Evolutionary conservation across 2,329 filamentous ascomycete species (phyloP).

Genomic region (Didymella pinodella): DNA sequence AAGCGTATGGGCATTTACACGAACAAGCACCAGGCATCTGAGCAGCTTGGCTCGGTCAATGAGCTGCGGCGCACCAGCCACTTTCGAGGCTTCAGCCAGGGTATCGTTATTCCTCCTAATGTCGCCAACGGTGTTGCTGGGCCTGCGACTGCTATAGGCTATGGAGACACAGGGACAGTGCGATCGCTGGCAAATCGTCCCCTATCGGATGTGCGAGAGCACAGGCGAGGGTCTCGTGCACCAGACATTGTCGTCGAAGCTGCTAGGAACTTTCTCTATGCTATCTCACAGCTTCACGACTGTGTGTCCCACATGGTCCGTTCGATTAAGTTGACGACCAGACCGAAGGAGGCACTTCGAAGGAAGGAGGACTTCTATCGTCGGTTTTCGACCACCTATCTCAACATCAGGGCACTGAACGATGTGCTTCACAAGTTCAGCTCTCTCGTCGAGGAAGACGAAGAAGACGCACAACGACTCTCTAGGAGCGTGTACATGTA

Average conservation of each 20-base stretch:
- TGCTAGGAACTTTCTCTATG: slow-evolving; percentile 63
- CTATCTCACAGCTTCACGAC: slow-evolving; percentile 60
- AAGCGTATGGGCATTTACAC: slow-evolving; percentile 69
- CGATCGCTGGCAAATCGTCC: slow-evolving; percentile 55
- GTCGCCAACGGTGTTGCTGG: slow-evolving; percentile 41
- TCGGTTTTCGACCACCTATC: slow-evolving; percentile 64
- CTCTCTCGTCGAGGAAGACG: slow-evolving; percentile 59
- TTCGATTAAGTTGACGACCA: slow-evolving; percentile 48
- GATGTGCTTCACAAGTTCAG: slow-evolving; percentile 61
- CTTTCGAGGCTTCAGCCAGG: slow-evolving; percentile 65
- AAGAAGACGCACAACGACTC: slow-evolving; percentile 54
- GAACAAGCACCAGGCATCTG: slow-evolving; percentile 60
- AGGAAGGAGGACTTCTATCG: slow-evolving; percentile 58
- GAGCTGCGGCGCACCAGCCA: slow-evolving; percentile 62
- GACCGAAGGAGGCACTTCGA: slow-evolving; percentile 54
- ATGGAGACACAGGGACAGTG: slow-evolving; percentile 47
- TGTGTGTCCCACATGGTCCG: slow-evolving; percentile 48
- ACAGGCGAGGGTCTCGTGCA: slow-evolving; percentile 58
- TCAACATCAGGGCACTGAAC: slow-evolving; percentile 64
- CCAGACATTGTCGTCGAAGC: slow-evolving; percentile 63
- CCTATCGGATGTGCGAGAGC: slow-evolving; percentile 65
- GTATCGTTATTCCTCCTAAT: slow-evolving; percentile 54
- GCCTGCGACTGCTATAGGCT: slow-evolving; percentile 44
- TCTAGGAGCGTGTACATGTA: slow-evolving; percentile 48
- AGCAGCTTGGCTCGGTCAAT: slow-evolving; percentile 60